Conservation (phyloP, 129 eudicot species). For the Silybum marianum region DNA sequence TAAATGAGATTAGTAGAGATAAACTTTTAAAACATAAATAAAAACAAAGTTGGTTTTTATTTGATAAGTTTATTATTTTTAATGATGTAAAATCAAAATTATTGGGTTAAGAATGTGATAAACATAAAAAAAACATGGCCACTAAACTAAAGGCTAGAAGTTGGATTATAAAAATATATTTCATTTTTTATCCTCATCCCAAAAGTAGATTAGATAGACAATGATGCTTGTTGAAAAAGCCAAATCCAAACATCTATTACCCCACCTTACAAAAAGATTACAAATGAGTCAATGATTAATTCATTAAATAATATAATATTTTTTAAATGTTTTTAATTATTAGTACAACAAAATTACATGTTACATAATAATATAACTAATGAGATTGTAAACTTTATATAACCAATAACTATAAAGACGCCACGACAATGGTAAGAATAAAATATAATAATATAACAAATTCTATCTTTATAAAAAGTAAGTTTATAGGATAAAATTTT, state of each 20-base stretch:
- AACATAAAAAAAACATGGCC: conserved; percentile 1
- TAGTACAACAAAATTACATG: background rate
- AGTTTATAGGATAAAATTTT: no score
- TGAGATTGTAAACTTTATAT: no score
- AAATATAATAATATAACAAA: no score
- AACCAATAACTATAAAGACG: no score
- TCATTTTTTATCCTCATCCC: background rate
- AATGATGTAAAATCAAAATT: background rate
- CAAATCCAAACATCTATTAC: conserved; percentile 4
- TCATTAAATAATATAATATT: background rate
- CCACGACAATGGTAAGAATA: no score
- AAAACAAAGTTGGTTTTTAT: no score
- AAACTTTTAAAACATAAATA: no score
- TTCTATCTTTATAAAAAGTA: no score
- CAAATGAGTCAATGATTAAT: background rate
- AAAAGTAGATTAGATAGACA: conserved; percentile 10
- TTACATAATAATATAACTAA: no score
- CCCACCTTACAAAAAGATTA: background rate
- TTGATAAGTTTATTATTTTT: no score
- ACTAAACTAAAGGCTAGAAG: background rate
- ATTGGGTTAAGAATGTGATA: background rate
- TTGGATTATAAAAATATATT: background rate
- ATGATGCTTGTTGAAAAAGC: conserved; percentile 10
- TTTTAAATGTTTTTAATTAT: background rate
- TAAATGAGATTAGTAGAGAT: no score